Percentiles rank a stretch among this genome's conserved stretches.
Conservation (phyloP, 2,329 filamentous ascomycete species). For the Venturia effusa region DNA sequence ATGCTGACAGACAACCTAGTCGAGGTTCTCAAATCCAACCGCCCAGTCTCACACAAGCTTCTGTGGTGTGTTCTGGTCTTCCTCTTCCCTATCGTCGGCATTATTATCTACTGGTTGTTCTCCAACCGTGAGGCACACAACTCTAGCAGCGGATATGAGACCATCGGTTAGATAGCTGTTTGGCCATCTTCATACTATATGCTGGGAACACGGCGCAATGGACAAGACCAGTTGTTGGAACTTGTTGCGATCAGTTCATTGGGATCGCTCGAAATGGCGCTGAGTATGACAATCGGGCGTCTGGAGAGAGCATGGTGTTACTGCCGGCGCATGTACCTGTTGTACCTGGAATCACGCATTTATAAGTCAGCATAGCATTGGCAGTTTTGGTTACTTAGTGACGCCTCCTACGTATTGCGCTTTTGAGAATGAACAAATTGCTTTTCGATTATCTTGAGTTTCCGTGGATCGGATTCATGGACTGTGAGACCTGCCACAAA, state of each 20-base stretch:
- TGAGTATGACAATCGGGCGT: background rate
- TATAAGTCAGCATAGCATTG: background rate
- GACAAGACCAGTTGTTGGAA: background rate
- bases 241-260: no score
- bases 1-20: conserved; percentile 29
- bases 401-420: no score
- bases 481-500: no score
- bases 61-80: conserved; percentile 54
- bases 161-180: conserved; percentile 23
- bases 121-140: conserved; percentile 49
- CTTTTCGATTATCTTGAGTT: background rate
- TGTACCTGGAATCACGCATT: background rate
- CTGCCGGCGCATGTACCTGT: background rate
- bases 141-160: conserved; percentile 43
- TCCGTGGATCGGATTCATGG: background rate
- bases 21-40: conserved; percentile 54
- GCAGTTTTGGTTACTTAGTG: no score
- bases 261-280: no score
- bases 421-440: background rate
- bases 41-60: conserved; percentile 46
- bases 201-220: background rate
- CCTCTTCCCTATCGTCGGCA: conserved; percentile 51
- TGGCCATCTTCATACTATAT: background rate
- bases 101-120: conserved; percentile 54
- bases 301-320: background rate